Base-by-base conservation (phyloP, 164 flowering plant species). In the Annona squamosa region DNA sequence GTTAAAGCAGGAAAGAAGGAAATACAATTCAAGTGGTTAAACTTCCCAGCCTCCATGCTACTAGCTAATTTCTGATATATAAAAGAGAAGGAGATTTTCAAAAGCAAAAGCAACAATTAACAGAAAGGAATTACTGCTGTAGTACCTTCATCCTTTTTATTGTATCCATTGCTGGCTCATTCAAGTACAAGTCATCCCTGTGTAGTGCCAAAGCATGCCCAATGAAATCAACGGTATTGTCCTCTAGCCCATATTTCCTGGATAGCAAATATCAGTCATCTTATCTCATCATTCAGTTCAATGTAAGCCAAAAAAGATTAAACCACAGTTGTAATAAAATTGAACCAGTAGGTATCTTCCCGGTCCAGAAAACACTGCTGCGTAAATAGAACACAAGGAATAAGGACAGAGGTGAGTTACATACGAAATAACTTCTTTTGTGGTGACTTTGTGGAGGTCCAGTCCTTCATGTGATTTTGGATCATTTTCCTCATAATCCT, bases 171-270 rank as follows among this genome's bases (percentile, higher is more conserved):
- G 97, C 99, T 59, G 97, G 98, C 79, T 86, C 80, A 78, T 88
- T 92, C 86, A 91, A 82, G 85, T 93, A 95, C 72, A 67, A 75
- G 70, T 95, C 98, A 80, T 89, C 86, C 37, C 63, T 74, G 64
- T 91, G 90, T 26, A 95, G 95, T 18, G 99, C 98, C 85, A 93
- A 81, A 44, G 99, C 97, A 82, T 95, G 99, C 42, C 99, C 99
- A 73, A 95, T 93, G 72, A 95, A 93, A 78, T 93, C 99, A 67
- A 91, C 79, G 7, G 98, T 95, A 72, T 93, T 87, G 73, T 90
- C 99, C 74, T 95, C 98, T 63, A 95, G 84, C 48, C 95, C 98
- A 79, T 93, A 95, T 74, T 90, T 95, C 67, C 98, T 95, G 76
- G 81, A 83, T 46, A 41, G 73, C n/a, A 76, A 72, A 7, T 9